A percentile compares a stretch with the other conserved stretches of the same genome.
Conservation (phyloP, 805 yeast genomes). For the Saccharomycopsis sp. region DNA sequence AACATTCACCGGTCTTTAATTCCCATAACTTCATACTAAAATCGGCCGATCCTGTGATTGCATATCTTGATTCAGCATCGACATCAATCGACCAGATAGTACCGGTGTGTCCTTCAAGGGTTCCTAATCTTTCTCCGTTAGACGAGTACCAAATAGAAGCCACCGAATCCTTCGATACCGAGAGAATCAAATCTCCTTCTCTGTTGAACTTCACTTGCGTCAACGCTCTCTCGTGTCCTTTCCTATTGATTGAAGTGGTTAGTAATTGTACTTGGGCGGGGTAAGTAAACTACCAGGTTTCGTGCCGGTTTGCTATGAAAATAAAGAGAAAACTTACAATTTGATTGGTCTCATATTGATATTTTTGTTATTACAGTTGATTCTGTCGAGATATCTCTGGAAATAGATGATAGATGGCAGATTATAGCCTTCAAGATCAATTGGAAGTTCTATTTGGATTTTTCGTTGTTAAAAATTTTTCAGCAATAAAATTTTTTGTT, state of each 20-base stretch:
- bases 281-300: too few relatives aligned
- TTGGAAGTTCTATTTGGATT: background rate
- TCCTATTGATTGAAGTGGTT: too few relatives aligned
- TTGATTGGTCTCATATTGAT: conserved; percentile 15
- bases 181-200: conserved; percentile 90
- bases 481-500: too few relatives aligned
- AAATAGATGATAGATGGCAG: background rate
- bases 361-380: background rate
- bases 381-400: background rate
- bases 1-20: conserved; percentile 67
- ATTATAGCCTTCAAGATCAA: background rate
- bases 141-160: conserved; percentile 92
- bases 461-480: too few relatives aligned
- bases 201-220: conserved; percentile 93
- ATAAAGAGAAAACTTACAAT: conserved; percentile 14
- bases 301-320: too few relatives aligned
- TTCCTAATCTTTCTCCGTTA: conserved; percentile 95
- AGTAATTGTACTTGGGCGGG: too few relatives aligned
- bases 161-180: conserved; percentile 85
- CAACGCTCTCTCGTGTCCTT: conserved; percentile 96
- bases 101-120: conserved; percentile 85
- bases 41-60: conserved; percentile 90
- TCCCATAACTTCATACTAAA: conserved; percentile 80
- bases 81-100: conserved; percentile 93
- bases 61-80: conserved; percentile 57